These are phyloP conservation scores for Sequoia sempervirens DNA, from an alignment of 75 land plant species.

Conservation along the genomic window DNA sequence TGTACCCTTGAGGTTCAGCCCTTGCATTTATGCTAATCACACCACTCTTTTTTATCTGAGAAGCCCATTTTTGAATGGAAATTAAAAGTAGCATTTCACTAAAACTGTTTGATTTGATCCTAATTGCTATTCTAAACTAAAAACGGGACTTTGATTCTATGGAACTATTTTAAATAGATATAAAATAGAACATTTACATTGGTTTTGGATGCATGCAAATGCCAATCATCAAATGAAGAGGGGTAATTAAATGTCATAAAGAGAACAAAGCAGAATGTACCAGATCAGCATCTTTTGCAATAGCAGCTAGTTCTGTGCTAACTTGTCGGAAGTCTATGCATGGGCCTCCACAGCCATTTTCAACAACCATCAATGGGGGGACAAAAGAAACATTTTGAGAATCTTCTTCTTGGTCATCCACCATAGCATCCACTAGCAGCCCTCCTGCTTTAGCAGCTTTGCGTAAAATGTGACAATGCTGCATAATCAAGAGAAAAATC, in stretches of 20 bases:
- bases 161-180: not conserved
- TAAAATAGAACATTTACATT: not conserved
- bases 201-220: not conserved
- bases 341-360: constrained; percentile 97
- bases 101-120: too few relatives aligned
- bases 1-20: too few relatives aligned
- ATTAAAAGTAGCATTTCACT: too few relatives aligned
- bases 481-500: constrained; percentile 10
- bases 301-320: constrained; percentile 90
- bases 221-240: constrained; percentile 6
- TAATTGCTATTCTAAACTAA: too few relatives aligned
- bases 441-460: constrained; percentile 96
- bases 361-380: constrained; percentile 89
- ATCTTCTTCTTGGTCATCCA: constrained; percentile 31
- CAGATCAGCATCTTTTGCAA: constrained; percentile 95
- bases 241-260: not conserved
- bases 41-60: too few relatives aligned
- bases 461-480: constrained; percentile 93
- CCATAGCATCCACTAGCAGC: constrained; percentile 80
- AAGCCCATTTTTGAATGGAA: too few relatives aligned
- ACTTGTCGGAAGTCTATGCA: constrained; percentile 96
- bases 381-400: constrained; percentile 34
- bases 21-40: too few relatives aligned
- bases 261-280: constrained; percentile 22
- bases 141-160: not conserved